Base-by-base conservation (phyloP, 495 filamentous ascomycete genomes). In the Echria macrotheca region DNA sequence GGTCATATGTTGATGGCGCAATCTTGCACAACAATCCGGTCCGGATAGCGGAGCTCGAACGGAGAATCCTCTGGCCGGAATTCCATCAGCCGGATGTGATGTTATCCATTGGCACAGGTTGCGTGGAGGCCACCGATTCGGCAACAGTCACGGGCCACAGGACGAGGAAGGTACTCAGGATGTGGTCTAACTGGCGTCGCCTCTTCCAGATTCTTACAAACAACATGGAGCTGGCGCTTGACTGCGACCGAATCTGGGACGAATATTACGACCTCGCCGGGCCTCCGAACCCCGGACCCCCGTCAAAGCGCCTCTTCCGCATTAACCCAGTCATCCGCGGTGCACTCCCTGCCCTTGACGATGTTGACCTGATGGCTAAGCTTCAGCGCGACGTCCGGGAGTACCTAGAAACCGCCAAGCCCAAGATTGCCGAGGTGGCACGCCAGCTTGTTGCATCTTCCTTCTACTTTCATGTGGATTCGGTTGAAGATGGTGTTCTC, bases 1-100 rank as follows among this genome's bases (percentile, higher is more conserved):
- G 21, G 12, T 23, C 18, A n/a, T 47, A 35, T 14, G 44, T 47
- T 7, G 44, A 47, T 15, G 44, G 44, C 29, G 44, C 44, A 9
- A 24, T 47, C 28, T 36, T 26, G 5, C 29, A 47, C 44, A 47
- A 47, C 31, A 47, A 47, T 18, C 44, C 44, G 15, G 44, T 37
- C 17, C 32, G 32, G 15, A 37, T 47, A 8, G 44, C 44, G 2
- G 28, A 35, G 9, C 19, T 24, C 3, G 44, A 47, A 18, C 28
- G 44, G 18, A 24, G 31, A 18, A 24, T 47, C 11, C 31, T 47
- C 7, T 47, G 44, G 44, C 44, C 44, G 1, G 31, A 47, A 23
- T 4, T 36, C 21, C 31, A 25, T 5, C 44, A 47, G 6, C 44
- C 44, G 5, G 44, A 47, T 47, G 21, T 47, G 4, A 47, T 47